A percentile compares a stretch with the other conserved stretches of the same genome.
phyloP scores from a whole-genome alignment of 2,329 filamentous ascomycete species.

The Botrytis cinerea region DNA sequence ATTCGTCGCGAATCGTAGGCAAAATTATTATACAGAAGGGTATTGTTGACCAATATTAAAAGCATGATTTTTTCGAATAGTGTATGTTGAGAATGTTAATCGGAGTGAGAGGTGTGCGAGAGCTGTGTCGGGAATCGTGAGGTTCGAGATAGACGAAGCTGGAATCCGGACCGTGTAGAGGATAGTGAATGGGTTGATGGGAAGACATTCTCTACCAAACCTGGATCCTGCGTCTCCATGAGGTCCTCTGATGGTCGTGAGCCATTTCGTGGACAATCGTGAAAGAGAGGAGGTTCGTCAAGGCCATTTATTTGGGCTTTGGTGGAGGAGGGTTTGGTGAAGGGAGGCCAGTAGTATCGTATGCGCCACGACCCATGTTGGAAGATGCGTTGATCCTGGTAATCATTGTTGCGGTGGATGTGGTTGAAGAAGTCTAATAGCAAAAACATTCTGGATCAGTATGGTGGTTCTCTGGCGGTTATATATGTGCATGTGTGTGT shows the following conservation, averaged over 20 bases:
- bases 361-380: constrained; percentile 55
- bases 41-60: constrained; percentile 23
- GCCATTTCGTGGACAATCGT: constrained; percentile 24
- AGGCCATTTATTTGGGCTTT: constrained; percentile 39
- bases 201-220: neutral
- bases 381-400: constrained; percentile 37
- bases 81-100: constrained; percentile 10
- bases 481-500: neutral
- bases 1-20: constrained; percentile 26
- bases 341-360: constrained; percentile 54
- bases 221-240: constrained; percentile 18
- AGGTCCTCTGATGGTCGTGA: constrained; percentile 17
- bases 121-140: constrained; percentile 20
- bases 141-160: constrained; percentile 22
- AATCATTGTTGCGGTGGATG: constrained; percentile 33
- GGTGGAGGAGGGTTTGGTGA: constrained; percentile 44
- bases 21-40: constrained; percentile 24
- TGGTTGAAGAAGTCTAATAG: constrained; percentile 6
- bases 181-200: neutral
- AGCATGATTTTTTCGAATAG: constrained; percentile 22
- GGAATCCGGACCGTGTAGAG: constrained; percentile 5
- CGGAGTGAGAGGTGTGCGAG: constrained; percentile 3
- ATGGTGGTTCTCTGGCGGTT: neutral
- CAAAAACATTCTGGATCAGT: constrained; percentile 21
- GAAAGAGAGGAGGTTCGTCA: constrained; percentile 20